These are phyloP conservation scores for Prorocentrum cordatum DNA, from an alignment of 169 alveolate genomes.

Conservation along the genomic window DNA sequence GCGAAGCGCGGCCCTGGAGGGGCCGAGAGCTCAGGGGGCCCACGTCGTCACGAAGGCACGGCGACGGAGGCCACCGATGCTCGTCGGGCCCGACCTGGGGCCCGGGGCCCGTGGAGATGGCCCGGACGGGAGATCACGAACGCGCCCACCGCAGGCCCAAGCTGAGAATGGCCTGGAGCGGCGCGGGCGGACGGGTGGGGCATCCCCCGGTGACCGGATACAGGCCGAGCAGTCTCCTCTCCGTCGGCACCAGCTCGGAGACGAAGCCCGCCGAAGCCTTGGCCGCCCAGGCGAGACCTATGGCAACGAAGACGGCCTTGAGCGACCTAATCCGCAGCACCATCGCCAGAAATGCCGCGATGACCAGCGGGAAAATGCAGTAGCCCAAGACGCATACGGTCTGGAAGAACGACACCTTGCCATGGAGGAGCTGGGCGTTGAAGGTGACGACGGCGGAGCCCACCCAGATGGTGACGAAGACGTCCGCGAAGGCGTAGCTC, in stretches of 20 bases:
- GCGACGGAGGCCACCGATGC: no score
- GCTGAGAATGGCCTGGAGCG: neutral
- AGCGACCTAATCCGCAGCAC: slow-evolving; percentile 18
- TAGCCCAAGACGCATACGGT: slow-evolving; percentile 36
- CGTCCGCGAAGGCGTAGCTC: slow-evolving; percentile 43
- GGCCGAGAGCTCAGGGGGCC: no score
- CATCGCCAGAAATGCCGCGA: slow-evolving; percentile 31
- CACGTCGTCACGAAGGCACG: no score
- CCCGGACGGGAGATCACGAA: no score
- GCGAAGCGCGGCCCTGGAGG: no score
- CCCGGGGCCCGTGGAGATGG: no score
- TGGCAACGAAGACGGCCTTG: slow-evolving; percentile 18
- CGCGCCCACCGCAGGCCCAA: no score
- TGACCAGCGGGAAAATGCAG: slow-evolving; percentile 39
- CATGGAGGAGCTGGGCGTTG: slow-evolving; percentile 19
- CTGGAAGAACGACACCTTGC: slow-evolving; percentile 62
- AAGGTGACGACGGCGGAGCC: slow-evolving; percentile 41
- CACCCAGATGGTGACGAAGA: slow-evolving; percentile 45
- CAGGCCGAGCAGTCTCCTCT: neutral
- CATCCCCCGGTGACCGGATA: neutral
- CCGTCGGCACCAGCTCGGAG: slow-evolving; percentile 34
- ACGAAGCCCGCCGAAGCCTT: neutral
- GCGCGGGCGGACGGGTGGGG: neutral
- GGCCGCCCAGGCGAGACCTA: slow-evolving; percentile 19
- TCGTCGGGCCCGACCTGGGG: no score